Conservation (phyloP, 768 basidiomycete genomes). For the Fistulinella prunicolor region DNA sequence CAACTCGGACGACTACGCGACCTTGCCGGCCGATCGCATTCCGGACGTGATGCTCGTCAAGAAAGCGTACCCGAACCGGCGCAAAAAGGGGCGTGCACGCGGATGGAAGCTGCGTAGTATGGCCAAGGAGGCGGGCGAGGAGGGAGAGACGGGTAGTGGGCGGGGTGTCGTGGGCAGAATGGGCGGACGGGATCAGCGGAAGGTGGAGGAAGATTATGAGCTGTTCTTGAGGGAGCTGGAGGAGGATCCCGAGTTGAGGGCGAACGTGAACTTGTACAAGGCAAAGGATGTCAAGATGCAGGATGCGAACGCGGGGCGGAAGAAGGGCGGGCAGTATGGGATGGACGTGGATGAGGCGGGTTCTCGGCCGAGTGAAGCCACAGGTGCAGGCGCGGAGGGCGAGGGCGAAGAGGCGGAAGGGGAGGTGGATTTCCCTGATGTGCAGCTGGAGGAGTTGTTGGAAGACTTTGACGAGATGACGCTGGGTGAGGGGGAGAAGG, state of each 20-base stretch:
- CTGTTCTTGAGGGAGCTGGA: slow-evolving; percentile 90
- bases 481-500: slow-evolving; percentile 44
- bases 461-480: slow-evolving; percentile 94
- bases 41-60: slow-evolving; percentile 93
- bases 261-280: slow-evolving; percentile 85
- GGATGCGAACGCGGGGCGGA: slow-evolving; percentile 32
- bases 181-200: slow-evolving; percentile 87
- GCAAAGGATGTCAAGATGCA: slow-evolving; percentile 52
- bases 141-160: slow-evolving; percentile 71
- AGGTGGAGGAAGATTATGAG: slow-evolving; percentile 97
- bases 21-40: slow-evolving; percentile 59
- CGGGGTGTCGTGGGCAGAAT: slow-evolving; percentile 86
- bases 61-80: slow-evolving; percentile 90
- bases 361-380: slow-evolving; percentile 21
- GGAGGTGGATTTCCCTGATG: slow-evolving; percentile 86
- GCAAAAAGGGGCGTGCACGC: slow-evolving; percentile 86
- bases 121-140: slow-evolving; percentile 87
- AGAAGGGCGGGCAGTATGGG: slow-evolving; percentile 27
- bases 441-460: slow-evolving; percentile 79
- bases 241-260: slow-evolving; percentile 90
- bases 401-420: slow-evolving; percentile 51
- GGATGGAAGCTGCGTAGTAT: slow-evolving; percentile 91
- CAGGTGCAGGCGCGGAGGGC: slow-evolving; percentile 15
- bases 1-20: slow-evolving; percentile 85
- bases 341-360: slow-evolving; percentile 69